Conservation (phyloP, 495 filamentous ascomycete genomes). For the Cercophora newfieldiana region DNA sequence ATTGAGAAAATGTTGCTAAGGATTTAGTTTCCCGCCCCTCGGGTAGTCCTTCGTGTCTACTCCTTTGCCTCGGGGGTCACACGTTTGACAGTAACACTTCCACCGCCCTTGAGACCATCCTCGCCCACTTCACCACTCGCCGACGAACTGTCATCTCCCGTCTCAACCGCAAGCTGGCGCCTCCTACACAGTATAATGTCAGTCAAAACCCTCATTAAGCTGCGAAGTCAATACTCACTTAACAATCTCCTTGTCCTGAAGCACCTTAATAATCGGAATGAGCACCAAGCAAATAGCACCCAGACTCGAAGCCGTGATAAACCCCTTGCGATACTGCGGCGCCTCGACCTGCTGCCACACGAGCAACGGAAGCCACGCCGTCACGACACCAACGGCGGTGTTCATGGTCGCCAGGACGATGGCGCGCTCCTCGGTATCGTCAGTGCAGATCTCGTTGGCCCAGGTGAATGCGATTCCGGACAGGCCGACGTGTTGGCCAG, state of each 20-base stretch:
- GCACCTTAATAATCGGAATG: background rate
- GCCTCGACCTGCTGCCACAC: conserved; percentile 12
- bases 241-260: background rate
- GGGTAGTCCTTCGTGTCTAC: no score
- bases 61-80: no score
- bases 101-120: no score
- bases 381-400: background rate
- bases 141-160: no score
- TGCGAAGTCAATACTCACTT: background rate
- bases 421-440: conserved; percentile 12
- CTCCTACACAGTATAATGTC: no score
- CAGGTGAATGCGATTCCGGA: background rate
- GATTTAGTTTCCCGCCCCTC: no score
- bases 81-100: no score
- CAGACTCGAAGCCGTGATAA: background rate
- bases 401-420: conserved; percentile 11
- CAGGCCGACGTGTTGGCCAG: conserved; percentile 25
- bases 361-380: conserved; percentile 5
- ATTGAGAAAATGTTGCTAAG: no score
- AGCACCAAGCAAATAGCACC: conserved; percentile 1
- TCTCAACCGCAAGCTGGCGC: no score
- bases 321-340: conserved; percentile 9
- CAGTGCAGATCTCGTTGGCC: conserved; percentile 11
- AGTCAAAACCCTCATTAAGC: no score
- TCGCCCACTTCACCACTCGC: no score